phyloP scores from a whole-genome alignment of 2,329 filamentous ascomycete species.

The Thermoascus crustaceus region DNA sequence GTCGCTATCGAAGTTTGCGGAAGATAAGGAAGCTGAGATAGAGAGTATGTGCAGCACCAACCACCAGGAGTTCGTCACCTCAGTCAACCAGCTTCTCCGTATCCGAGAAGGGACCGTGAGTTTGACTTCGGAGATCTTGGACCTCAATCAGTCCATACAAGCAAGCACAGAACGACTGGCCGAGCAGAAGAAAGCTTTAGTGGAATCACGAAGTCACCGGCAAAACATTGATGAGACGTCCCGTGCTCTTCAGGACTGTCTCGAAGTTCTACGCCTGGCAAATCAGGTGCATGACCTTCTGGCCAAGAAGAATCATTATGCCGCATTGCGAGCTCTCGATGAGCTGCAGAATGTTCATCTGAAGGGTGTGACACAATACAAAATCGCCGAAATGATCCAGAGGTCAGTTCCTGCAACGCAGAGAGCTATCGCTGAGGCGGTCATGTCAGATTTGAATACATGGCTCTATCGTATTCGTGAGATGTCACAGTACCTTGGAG shows the following conservation, averaged over 20 bases:
- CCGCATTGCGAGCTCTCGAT: slow-evolving; percentile 83
- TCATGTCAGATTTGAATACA: slow-evolving; percentile 94
- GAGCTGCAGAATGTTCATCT: slow-evolving; percentile 95
- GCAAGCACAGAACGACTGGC: slow-evolving; percentile 88
- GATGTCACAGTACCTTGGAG: slow-evolving; percentile 89
- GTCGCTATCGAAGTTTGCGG: slow-evolving; percentile 71
- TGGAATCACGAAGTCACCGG: slow-evolving; percentile 82
- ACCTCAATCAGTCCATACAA: slow-evolving; percentile 91
- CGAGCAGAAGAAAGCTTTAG: slow-evolving; percentile 86
- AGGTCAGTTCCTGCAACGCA: slow-evolving; percentile 90
- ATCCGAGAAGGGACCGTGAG: slow-evolving; percentile 85
- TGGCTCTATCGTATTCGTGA: slow-evolving; percentile 95
- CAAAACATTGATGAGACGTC: slow-evolving; percentile 95
- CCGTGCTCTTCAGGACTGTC: slow-evolving; percentile 77
- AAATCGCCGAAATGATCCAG: slow-evolving; percentile 90
- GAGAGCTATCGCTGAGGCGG: slow-evolving; percentile 86
- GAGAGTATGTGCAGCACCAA: slow-evolving; percentile 91
- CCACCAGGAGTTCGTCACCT: slow-evolving; percentile 91
- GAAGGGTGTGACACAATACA: slow-evolving; percentile 88
- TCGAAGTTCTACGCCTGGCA: slow-evolving; percentile 84
- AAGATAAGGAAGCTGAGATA: slow-evolving; percentile 81
- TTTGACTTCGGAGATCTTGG: slow-evolving; percentile 82
- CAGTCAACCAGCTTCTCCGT: slow-evolving; percentile 85
- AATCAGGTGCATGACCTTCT: slow-evolving; percentile 92
- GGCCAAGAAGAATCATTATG: slow-evolving; percentile 90